phyloP scores from a whole-genome alignment of 192 early-diverging fungal species.

The Rhizoclosmatium sp. region DNA sequence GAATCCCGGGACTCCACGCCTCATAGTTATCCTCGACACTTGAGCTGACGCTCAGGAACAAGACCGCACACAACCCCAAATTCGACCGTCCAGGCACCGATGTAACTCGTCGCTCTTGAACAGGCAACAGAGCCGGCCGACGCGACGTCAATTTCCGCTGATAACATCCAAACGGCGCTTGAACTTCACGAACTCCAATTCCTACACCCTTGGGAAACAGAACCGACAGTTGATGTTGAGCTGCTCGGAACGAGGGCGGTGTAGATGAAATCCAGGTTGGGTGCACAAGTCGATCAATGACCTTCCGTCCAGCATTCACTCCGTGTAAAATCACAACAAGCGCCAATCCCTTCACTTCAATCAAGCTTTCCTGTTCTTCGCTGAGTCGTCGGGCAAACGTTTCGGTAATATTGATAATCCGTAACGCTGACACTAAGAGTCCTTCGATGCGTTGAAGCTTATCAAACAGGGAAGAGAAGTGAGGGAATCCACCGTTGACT shows the following conservation, averaged over 20 bases:
- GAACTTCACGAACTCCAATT: conserved; percentile 14
- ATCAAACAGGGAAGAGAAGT: no score
- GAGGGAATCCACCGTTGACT: no score
- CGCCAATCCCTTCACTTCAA: background rate
- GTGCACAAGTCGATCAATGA: background rate
- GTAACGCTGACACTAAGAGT: background rate
- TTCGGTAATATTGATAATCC: no score
- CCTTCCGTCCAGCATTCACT: background rate
- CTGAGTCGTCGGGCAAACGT: no score
- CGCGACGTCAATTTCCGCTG: conserved; percentile 8
- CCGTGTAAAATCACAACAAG: background rate
- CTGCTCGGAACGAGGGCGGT: background rate
- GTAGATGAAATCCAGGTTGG: background rate
- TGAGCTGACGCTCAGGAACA: background rate
- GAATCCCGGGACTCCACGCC: background rate
- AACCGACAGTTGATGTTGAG: conserved; percentile 10
- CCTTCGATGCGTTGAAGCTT: no score
- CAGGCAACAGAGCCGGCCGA: background rate
- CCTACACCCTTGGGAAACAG: conserved; percentile 17
- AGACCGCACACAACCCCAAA: no score
- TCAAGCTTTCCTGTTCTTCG: no score
- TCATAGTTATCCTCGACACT: background rate
- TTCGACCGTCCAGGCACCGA: no score
- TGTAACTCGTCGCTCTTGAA: background rate
- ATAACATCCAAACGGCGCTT: conserved; percentile 6